Base-by-base conservation (phyloP, 2,329 filamentous ascomycete species). In the Torrubiella hemipterigena region DNA sequence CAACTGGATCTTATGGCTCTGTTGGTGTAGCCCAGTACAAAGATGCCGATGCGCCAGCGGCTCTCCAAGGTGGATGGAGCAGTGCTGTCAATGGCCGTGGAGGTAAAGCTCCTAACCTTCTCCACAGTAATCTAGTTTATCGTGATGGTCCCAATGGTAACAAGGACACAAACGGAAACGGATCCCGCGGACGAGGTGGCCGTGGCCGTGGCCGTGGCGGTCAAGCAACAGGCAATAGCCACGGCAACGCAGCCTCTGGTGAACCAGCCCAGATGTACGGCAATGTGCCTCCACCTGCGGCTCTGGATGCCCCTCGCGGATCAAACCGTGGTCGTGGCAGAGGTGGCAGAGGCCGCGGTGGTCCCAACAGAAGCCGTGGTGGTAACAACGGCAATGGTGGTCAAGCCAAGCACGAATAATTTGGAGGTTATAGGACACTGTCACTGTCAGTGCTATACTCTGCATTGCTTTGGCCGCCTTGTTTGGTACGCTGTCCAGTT, bases 1-100 rank as follows among this genome's bases (percentile, higher is more conserved):
- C 75, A 38, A 60, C 68, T 9, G 58, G 61, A 11, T 45, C 76
- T 68, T 55, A 65, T 62, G 44, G 70, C 61, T 56, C 66, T 20
- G 64, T 71, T 11, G 69, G 71, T 36, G 71, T 74, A 18, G 62
- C 67, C 36, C 81, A 89, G 51, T 70, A 68, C 43, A 64, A 59
- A 37, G 71, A 78, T 39, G 67, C 73, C 12, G 43, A 65, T 2
- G 55, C 67, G 2, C 74, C 73, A 11, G 53, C 61, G 8, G 63
- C 72, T 11, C 58, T 78, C 17, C 60, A 64, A 17, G 70, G 69
- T 2, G 60, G 61, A 16, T 80, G 68, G 63, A 68, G 72, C 27
- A 68, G 69, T 38, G 72, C 67, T 15, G 40, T 73, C 16, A 63
- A 67, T 34, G 67, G 68, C 11, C 47, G 49, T 33, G 54, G 60